These are phyloP conservation scores for Pestalotiopsis sp. DNA, from an alignment of 2,329 filamentous ascomycete species.

Conservation along the genomic window DNA sequence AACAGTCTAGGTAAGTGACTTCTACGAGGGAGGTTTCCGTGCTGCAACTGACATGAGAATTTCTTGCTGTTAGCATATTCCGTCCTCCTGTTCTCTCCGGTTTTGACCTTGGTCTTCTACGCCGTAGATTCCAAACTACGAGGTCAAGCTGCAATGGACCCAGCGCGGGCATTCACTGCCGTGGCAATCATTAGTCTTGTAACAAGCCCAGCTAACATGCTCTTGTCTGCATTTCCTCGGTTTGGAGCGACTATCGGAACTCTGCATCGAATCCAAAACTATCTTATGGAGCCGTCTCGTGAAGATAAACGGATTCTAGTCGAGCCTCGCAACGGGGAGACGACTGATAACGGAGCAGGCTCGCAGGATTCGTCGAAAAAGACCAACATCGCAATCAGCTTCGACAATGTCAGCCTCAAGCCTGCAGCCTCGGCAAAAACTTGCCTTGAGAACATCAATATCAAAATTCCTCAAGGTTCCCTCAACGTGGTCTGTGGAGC, in stretches of 20 bases:
- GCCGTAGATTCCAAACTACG: not conserved
- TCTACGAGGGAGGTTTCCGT: not conserved
- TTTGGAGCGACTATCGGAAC: not conserved
- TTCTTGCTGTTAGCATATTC: not conserved
- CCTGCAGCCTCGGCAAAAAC: not conserved
- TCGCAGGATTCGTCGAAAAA: conserved; percentile 9
- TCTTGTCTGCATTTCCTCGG: not conserved
- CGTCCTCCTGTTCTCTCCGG: not conserved
- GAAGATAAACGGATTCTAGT: conserved; percentile 1
- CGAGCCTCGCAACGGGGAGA: not conserved
- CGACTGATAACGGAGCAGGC: not conserved
- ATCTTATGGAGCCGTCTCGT: conserved; percentile 5
- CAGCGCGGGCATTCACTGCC: conserved; percentile 5
- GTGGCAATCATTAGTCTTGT: conserved; percentile 7
- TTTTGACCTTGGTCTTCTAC: conserved; percentile 1
- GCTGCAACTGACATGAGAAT: not conserved
- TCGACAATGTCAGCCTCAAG: not conserved
- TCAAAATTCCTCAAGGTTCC: not conserved
- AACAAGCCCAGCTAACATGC: not conserved
- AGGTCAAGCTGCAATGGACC: conserved; percentile 15
- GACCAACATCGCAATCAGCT: conserved; percentile 4
- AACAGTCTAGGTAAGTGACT: not conserved
- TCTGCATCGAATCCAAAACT: not conserved
- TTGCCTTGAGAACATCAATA: not conserved
- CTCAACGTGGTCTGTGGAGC: conserved; percentile 5